phyloP scores from a whole-genome alignment of 2,329 filamentous ascomycete species.

The Exophiala spinifera region DNA sequence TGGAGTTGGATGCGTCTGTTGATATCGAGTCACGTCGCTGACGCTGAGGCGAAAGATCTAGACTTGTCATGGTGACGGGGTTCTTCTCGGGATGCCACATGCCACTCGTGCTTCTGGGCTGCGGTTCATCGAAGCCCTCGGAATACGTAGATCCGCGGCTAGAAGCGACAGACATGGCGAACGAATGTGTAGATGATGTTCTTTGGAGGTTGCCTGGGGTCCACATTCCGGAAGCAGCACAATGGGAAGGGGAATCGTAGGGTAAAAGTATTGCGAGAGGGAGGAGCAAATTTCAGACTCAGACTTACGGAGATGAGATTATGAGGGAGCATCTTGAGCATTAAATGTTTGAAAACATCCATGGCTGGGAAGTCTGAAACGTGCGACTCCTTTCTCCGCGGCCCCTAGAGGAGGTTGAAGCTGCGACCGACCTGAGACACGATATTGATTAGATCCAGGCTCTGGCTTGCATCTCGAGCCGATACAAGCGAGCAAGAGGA shows the following conservation, averaged over 20 bases:
- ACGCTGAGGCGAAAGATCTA: background rate
- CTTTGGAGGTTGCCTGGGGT: slow-evolving; percentile 1
- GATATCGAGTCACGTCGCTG: slow-evolving; percentile 6
- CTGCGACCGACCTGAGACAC: background rate
- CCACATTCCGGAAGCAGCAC: slow-evolving; percentile 1
- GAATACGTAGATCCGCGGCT: slow-evolving; percentile 8
- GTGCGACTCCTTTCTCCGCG: background rate
- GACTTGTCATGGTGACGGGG: background rate
- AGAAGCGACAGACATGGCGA: slow-evolving; percentile 8
- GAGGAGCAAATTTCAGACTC: background rate
- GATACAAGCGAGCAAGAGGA: background rate
- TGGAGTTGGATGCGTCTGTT: slow-evolving; percentile 3
- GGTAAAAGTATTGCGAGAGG: background rate
- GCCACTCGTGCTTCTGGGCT: background rate
- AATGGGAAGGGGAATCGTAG: background rate
- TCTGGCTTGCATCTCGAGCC: no score
- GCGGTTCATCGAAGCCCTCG: background rate
- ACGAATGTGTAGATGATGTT: slow-evolving; percentile 4
- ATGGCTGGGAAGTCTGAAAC: background rate
- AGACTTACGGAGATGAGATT: background rate
- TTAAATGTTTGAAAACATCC: background rate
- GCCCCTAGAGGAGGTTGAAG: background rate
- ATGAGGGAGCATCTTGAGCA: background rate
- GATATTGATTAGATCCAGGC: background rate
- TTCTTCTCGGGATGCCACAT: slow-evolving; percentile 10